phyloP scores from a whole-genome alignment of 1,139 yeast species.

The Hansenula lynferdii region DNA sequence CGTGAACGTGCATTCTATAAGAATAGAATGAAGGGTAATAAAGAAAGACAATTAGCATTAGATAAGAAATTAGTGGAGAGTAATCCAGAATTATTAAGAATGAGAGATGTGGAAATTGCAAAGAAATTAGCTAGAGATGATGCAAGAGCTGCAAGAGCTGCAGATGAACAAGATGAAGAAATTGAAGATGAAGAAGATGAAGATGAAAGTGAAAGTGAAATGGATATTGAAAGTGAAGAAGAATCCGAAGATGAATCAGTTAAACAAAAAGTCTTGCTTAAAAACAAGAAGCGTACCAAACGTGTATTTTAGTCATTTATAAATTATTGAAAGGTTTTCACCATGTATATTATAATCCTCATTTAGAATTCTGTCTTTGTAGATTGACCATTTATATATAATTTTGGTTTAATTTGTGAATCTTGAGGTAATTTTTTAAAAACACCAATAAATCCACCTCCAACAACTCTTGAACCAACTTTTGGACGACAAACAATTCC shows the following conservation, averaged over 20 bases:
- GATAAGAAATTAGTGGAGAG: conserved; percentile 86
- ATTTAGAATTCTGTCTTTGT: background rate
- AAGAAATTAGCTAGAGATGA: conserved; percentile 71
- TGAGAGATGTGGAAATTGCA: conserved; percentile 90
- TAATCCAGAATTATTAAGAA: conserved; percentile 82
- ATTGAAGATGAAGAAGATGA: conserved; percentile 44
- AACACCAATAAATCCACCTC: conserved; percentile 41
- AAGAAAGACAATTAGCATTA: conserved; percentile 75
- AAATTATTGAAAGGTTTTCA: no score
- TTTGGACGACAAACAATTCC: conserved; percentile 42
- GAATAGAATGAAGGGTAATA: conserved; percentile 99
- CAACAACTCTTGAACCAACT: conserved; percentile 38
- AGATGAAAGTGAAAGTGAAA: conserved; percentile 40
- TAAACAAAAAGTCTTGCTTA: conserved; percentile 73
- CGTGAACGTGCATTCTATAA: conserved; percentile 98
- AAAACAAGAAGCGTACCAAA: conserved; percentile 52
- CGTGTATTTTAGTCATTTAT: conserved; percentile 20
- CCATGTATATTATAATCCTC: no score
- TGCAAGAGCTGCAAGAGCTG: conserved; percentile 50
- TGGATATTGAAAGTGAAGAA: conserved; percentile 32
- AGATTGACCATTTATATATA: background rate
- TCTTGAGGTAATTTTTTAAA: conserved; percentile 19
- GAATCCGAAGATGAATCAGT: conserved; percentile 39
- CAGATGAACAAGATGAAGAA: conserved; percentile 40
- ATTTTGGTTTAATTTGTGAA: conserved; percentile 12